Percentiles rank a stretch among this genome's conserved stretches.
Conservation (phyloP, 257 asterid genomes). For the Knoxia roxburghii region DNA sequence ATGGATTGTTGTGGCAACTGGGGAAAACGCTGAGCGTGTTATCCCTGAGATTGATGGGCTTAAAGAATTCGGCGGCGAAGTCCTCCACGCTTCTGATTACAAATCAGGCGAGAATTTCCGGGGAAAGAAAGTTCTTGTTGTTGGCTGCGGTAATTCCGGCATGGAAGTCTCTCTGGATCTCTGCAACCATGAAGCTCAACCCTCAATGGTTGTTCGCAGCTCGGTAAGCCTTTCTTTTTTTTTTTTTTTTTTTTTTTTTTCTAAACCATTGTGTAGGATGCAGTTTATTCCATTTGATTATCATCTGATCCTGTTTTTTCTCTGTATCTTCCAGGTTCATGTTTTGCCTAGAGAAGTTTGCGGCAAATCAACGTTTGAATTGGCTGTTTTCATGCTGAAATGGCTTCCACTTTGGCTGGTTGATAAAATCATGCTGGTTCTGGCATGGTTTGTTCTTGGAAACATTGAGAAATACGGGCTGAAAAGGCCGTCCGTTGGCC, state of each 20-base stretch:
- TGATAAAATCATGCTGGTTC: conserved; percentile 53
- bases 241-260: background rate
- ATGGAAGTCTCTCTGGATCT: conserved; percentile 99
- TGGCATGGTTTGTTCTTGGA: conserved; percentile 75
- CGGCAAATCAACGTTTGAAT: conserved; percentile 70
- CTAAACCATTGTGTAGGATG: too few relatives aligned
- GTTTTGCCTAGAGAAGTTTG: conserved; percentile 69
- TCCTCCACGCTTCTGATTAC: conserved; percentile 71
- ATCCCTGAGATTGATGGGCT: conserved; percentile 76
- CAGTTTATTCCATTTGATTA: background rate
- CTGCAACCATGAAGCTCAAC: conserved; percentile 68
- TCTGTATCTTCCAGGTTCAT: conserved; percentile 53
- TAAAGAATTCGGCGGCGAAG: conserved; percentile 56
- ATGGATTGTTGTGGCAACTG: conserved; percentile 84
- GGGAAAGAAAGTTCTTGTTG: conserved; percentile 79
- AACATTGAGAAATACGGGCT: conserved; percentile 58
- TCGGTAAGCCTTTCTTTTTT: conserved; percentile 39
- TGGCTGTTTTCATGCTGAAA: conserved; percentile 55
- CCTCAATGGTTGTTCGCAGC: conserved; percentile 79
- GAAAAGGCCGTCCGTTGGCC: conserved; percentile 58
- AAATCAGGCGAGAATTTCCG: conserved; percentile 57
- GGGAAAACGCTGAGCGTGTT: conserved; percentile 71
- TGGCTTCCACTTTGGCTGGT: conserved; percentile 89
- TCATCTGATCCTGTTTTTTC: conserved; percentile 13
- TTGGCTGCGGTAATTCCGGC: conserved; percentile 89